A percentile compares a stretch with the other conserved stretches of the same genome.
phyloP scores from a whole-genome alignment of 2,329 filamentous ascomycete genomes.

The Ascochyta viciae-villosae region DNA sequence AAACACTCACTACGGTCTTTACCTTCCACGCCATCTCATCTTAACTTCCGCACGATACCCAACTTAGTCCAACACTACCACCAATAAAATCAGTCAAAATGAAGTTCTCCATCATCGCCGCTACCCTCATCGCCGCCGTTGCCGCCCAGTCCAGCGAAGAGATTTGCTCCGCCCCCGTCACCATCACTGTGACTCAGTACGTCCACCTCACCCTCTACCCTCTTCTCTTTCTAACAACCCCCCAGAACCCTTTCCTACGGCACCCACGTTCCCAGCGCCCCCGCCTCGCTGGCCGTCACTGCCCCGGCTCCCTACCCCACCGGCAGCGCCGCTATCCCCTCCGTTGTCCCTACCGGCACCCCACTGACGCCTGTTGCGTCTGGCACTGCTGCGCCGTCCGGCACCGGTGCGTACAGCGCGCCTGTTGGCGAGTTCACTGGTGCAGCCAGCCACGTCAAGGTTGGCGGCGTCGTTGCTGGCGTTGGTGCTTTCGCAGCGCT shows the following conservation, averaged over 20 bases:
- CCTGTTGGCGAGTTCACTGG: conserved; percentile 42
- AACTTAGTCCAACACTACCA: conserved; percentile 9
- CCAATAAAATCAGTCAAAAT: conserved; percentile 27
- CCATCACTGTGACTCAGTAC: conserved; percentile 42
- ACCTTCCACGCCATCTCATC: conserved; percentile 12
- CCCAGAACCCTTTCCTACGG: conserved; percentile 21
- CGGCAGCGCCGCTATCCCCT: conserved; percentile 14
- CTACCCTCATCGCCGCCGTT: conserved; percentile 33
- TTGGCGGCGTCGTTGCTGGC: conserved; percentile 43
- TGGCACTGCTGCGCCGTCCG: conserved; percentile 29
- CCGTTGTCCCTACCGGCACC: conserved; percentile 27
- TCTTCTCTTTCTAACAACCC: conserved; percentile 4
- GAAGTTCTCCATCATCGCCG: conserved; percentile 42
- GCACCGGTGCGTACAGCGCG: conserved; percentile 31
- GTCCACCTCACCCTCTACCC: conserved; percentile 1
- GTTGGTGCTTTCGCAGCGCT: conserved; percentile 45
- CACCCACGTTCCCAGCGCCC: conserved; percentile 33
- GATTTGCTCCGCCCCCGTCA: conserved; percentile 31
- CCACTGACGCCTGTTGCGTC: conserved; percentile 15
- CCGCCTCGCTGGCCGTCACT: conserved; percentile 27
- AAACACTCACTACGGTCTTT: conserved; percentile 10
- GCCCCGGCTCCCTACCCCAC: conserved; percentile 39
- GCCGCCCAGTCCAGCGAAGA: conserved; percentile 31
- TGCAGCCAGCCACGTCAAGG: conserved; percentile 39
- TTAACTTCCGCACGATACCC: conserved; percentile 12